Evolutionary conservation across 2,329 filamentous ascomycete species (phyloP).

Genomic region (Aspergillus persii): DNA sequence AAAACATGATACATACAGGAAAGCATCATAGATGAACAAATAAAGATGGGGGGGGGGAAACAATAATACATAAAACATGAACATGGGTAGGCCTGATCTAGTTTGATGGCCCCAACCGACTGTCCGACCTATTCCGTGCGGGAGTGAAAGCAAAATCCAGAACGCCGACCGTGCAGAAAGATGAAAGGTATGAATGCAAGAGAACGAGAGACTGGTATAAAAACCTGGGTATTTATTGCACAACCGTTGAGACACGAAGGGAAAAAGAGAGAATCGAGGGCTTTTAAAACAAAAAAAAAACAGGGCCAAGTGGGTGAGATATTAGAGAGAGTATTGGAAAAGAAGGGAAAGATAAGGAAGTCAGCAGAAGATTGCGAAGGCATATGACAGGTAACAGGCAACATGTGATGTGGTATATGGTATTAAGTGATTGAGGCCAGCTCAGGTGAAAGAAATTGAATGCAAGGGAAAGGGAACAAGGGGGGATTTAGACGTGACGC

Average conservation of each 20-base stretch:
- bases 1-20: neutral
- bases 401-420: neutral
- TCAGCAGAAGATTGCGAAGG: neutral
- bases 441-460: neutral
- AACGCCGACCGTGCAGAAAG: neutral
- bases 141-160: neutral
- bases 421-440: conserved; percentile 8
- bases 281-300: neutral
- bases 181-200: neutral
- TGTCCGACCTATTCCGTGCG: neutral
- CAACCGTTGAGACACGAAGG: neutral
- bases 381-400: neutral
- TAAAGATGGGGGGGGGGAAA: no score
- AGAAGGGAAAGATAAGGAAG: neutral
- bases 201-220: neutral
- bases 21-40: no score
- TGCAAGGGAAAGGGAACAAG: conserved; percentile 14
- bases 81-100: neutral
- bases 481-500: conserved; percentile 25
- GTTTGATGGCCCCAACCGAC: neutral
- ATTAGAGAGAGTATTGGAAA: neutral
- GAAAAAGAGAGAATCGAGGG: neutral
- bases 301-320: neutral
- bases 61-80: no score
- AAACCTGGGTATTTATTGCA: neutral